Evolutionary conservation across 2,329 filamentous ascomycete species (phyloP).

Genomic region (Nothophoma quercina): DNA sequence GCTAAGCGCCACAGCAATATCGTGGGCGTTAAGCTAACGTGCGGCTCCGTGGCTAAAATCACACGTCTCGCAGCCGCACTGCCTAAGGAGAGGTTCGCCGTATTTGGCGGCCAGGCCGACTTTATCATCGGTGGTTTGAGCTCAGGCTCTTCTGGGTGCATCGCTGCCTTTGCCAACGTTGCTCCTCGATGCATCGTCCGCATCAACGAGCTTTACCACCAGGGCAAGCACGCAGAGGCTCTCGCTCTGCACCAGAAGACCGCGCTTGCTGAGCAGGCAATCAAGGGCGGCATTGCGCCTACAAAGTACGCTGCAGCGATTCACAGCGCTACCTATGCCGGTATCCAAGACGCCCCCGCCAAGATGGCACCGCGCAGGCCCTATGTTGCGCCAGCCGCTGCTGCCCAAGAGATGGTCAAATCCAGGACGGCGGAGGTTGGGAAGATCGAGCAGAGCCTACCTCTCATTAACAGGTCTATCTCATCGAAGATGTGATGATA

Average conservation of each 20-base stretch:
- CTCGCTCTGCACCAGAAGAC: slow-evolving; percentile 66
- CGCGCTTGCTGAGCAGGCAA: slow-evolving; percentile 69
- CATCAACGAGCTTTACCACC: slow-evolving; percentile 66
- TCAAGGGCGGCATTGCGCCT: slow-evolving; percentile 69
- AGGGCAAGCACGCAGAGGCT: slow-evolving; percentile 64
- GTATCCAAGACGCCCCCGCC: slow-evolving; percentile 38
- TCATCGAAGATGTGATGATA: slow-evolving; percentile 13
- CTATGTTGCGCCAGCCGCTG: slow-evolving; percentile 23
- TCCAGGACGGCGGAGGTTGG: slow-evolving; percentile 29
- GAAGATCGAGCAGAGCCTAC: slow-evolving; percentile 26
- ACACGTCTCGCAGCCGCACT: slow-evolving; percentile 65
- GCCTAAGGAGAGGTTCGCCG: slow-evolving; percentile 65
- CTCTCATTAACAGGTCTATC: slow-evolving; percentile 13
- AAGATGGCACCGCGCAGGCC: slow-evolving; percentile 26
- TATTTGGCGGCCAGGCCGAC: slow-evolving; percentile 75
- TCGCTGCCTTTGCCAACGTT: slow-evolving; percentile 64
- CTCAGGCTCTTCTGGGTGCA: slow-evolving; percentile 61
- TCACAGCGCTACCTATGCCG: slow-evolving; percentile 66
- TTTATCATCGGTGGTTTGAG: slow-evolving; percentile 66
- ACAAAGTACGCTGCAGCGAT: slow-evolving; percentile 71
- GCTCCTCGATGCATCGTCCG: slow-evolving; percentile 62
- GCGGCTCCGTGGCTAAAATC: slow-evolving; percentile 74
- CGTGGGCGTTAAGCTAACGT: slow-evolving; percentile 73
- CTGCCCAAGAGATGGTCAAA: slow-evolving; percentile 22
- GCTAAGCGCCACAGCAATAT: slow-evolving; percentile 66